Evolutionary conservation across 2,329 filamentous ascomycete species (phyloP).

Genomic region (Hypomyces perniciosus): DNA sequence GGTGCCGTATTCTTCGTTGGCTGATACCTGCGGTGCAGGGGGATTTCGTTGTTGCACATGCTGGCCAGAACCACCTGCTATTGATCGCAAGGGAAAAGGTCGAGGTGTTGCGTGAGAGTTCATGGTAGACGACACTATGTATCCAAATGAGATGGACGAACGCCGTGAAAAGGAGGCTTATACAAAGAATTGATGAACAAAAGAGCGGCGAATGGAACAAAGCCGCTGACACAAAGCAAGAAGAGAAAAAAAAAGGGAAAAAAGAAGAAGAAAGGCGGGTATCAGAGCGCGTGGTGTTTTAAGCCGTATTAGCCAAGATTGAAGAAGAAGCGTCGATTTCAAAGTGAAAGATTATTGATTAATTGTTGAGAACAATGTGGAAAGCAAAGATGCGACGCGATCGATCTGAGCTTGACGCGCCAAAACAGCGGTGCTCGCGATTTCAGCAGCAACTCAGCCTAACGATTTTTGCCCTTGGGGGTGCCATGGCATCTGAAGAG

Average conservation of each 20-base stretch:
- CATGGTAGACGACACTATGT: conserved; percentile 20
- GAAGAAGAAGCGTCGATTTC: conserved; percentile 12
- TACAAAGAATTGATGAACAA: conserved; percentile 1
- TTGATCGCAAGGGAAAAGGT: conserved; percentile 30
- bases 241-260: not conserved
- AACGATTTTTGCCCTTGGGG: not conserved
- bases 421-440: not conserved
- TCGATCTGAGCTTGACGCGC: conserved; percentile 21
- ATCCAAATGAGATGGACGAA: too few relatives aligned
- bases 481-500: not conserved
- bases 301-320: not conserved
- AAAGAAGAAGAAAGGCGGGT: not conserved
- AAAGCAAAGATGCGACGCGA: conserved; percentile 17
- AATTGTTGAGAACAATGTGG: conserved; percentile 2
- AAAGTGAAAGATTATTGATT: too few relatives aligned
- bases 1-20: conserved; percentile 33
- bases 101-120: conserved; percentile 34
- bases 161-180: not conserved
- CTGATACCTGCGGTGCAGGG: conserved; percentile 28
- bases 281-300: not conserved
- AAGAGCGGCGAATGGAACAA: not conserved
- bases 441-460: not conserved
- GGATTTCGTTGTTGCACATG: conserved; percentile 28
- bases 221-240: not conserved
- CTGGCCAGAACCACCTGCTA: conserved; percentile 26